Evolutionary conservation across 1,284 basidiomycete species (phyloP), one percentile per base, ranked within the genome.

Genomic region (Schizophyllum amplum): DNA sequence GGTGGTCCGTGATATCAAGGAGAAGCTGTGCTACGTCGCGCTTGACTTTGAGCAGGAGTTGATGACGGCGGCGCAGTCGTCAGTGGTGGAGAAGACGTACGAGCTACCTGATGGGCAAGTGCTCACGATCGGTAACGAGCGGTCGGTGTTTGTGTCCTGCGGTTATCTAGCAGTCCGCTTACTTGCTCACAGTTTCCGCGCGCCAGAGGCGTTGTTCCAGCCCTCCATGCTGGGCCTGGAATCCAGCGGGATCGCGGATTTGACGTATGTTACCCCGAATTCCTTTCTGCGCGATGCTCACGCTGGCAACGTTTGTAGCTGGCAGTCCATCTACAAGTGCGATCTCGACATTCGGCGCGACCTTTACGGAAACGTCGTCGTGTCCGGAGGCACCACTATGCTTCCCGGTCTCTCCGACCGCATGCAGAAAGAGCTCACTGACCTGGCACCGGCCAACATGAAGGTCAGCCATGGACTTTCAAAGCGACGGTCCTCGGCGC

Each of bases 1-100:
- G 85, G 94, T 97, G 62, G 94, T 97, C 68, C 86, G 94, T 68
- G 94, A 97, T 75, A 95, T 97, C 82, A 97, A 97, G 83, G 94
- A 97, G 83, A 96, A 95, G 81, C 86, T 97, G 54, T 96, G 94
- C 79, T 97, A 97, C 75, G 93, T 97, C 67, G 94, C 94, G 47
- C 85, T 96, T 65, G 94, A 97, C 79, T 97, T 96, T 69, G 93
- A 96, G 75, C 90, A 97, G 77, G 94, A 97, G 78, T 81, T 97
- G 67, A 90, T 93, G 78, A 94, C 90, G 49, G 92, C 94, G 50
- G 88, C 91, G 62, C 90, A 94, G 48, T 94, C 92, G 24, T 94
- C 92, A 58, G 87, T 92, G 52, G 70, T 96, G 58, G 94, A 96
- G 80, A 97, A 96, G 86, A 90, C 83, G 70, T 97, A 97, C 76